Percentiles rank a stretch among this genome's conserved stretches.
These are phyloP conservation scores for Alternaria infectoria DNA, from an alignment of 2,329 filamentous ascomycete species.

Conservation along the genomic window DNA sequence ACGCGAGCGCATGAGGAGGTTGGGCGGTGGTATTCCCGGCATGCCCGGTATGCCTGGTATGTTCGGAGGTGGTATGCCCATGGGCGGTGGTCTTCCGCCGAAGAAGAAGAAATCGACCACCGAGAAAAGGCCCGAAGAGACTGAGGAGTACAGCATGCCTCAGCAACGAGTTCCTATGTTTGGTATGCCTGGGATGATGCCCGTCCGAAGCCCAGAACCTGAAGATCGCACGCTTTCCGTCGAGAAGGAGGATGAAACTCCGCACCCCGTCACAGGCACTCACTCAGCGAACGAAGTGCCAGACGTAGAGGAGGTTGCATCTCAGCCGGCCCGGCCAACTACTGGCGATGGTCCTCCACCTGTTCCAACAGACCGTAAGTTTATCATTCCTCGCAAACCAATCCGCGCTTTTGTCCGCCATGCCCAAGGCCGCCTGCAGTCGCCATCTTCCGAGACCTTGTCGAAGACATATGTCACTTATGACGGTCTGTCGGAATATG, in stretches of 20 bases:
- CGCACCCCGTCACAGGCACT: conserved; percentile 51
- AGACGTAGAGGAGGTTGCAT: conserved; percentile 61
- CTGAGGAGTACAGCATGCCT: conserved; percentile 35
- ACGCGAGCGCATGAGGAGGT: conserved; percentile 94
- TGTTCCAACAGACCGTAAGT: conserved; percentile 60
- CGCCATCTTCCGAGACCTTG: conserved; percentile 35
- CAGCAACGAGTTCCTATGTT: conserved; percentile 61
- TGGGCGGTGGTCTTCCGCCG: conserved; percentile 57
- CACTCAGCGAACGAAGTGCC: conserved; percentile 56
- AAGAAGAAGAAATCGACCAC: conserved; percentile 58
- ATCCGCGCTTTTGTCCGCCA: conserved; percentile 25
- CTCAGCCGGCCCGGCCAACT: conserved; percentile 51
- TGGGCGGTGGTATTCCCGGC: conserved; percentile 90
- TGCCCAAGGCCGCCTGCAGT: conserved; percentile 30
- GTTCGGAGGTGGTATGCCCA: conserved; percentile 73
- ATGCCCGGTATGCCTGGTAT: conserved; percentile 96
- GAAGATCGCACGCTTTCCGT: conserved; percentile 52
- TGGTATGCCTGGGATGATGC: conserved; percentile 75
- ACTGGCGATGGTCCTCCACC: conserved; percentile 51
- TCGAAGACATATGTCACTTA: conserved; percentile 42
- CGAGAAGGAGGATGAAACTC: conserved; percentile 59
- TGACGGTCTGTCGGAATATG: conserved; percentile 44
- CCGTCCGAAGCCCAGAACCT: conserved; percentile 55
- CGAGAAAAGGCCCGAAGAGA: conserved; percentile 47
- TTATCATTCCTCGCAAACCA: conserved; percentile 47